A percentile compares a stretch with the other conserved stretches of the same genome.
phyloP scores from a whole-genome alignment of 768 basidiomycete genomes.

The Cystobasidium tubakii region DNA sequence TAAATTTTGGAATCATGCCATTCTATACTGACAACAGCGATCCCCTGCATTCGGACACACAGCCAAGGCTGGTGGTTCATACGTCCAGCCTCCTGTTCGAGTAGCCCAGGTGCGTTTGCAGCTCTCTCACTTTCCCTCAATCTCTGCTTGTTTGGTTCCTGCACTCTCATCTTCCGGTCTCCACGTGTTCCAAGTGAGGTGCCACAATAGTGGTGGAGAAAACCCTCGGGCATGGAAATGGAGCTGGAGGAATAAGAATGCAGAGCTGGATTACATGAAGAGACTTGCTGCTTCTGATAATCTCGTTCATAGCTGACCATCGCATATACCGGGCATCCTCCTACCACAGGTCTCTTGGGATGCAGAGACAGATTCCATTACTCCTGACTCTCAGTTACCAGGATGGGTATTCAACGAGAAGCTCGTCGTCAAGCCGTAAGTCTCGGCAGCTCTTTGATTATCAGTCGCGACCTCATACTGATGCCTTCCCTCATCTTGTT shows the following conservation, averaged over 20 bases:
- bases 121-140: neutral
- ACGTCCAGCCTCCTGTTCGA: constrained; percentile 36
- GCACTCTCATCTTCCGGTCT: neutral
- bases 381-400: constrained; percentile 61
- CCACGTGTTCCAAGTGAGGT: neutral
- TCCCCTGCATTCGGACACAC: constrained; percentile 68
- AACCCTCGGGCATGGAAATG: no score
- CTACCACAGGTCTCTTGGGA: constrained; percentile 67
- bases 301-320: no score
- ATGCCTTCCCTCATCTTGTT: neutral
- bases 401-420: constrained; percentile 72
- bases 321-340: neutral
- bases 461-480: neutral
- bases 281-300: no score
- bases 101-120: constrained; percentile 27
- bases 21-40: constrained; percentile 50
- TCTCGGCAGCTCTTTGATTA: neutral
- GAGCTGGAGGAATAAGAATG: constrained; percentile 44
- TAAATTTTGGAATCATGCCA: neutral
- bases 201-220: no score
- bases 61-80: constrained; percentile 48
- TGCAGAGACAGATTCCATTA: constrained; percentile 60
- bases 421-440: constrained; percentile 79
- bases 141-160: neutral
- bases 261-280: no score